Evolutionary conservation across 1,139 yeast genomes (phyloP).

Genomic region (Protomyces pachydermus): DNA sequence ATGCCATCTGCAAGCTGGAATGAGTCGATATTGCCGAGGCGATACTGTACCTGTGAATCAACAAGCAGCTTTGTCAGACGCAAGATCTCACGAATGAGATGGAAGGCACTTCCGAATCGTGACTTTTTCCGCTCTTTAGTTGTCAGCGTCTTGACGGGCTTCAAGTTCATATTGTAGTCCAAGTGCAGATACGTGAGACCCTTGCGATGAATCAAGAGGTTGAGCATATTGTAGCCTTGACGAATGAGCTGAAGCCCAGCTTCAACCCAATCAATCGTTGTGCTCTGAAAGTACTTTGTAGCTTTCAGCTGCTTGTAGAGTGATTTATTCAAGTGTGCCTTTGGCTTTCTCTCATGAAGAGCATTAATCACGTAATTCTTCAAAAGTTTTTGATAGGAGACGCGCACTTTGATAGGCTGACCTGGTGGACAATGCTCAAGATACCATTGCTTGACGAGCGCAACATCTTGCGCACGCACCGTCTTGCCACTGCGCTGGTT

Average conservation of each 20-base stretch:
- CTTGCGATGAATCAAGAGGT: conserved; percentile 78
- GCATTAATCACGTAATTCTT: conserved; percentile 71
- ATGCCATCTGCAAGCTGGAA: conserved; percentile 93
- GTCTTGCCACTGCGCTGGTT: conserved; percentile 65
- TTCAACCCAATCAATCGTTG: conserved; percentile 95
- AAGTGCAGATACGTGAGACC: conserved; percentile 89
- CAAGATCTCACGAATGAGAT: conserved; percentile 80
- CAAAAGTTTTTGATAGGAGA: conserved; percentile 80
- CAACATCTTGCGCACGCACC: conserved; percentile 83
- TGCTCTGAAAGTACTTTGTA: conserved; percentile 86
- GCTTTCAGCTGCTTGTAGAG: conserved; percentile 63
- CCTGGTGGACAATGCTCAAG: conserved; percentile 59
- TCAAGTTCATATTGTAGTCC: conserved; percentile 90
- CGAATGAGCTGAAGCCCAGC: conserved; percentile 91
- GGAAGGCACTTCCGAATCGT: conserved; percentile 94
- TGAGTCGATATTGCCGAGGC: conserved; percentile 87
- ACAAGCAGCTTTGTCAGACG: conserved; percentile 77
- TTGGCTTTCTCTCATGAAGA: conserved; percentile 49
- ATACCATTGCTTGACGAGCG: conserved; percentile 79
- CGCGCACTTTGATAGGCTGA: conserved; percentile 67
- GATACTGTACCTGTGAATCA: conserved; percentile 86
- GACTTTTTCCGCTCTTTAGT: conserved; percentile 95
- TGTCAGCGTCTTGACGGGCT: conserved; percentile 92
- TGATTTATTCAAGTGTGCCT: conserved; percentile 49
- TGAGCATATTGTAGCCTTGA: conserved; percentile 93